Evolutionary conservation across 306 rosid species (phyloP), one percentile per base, ranked within the genome.

Genomic region (Canavalia gladiata): DNA sequence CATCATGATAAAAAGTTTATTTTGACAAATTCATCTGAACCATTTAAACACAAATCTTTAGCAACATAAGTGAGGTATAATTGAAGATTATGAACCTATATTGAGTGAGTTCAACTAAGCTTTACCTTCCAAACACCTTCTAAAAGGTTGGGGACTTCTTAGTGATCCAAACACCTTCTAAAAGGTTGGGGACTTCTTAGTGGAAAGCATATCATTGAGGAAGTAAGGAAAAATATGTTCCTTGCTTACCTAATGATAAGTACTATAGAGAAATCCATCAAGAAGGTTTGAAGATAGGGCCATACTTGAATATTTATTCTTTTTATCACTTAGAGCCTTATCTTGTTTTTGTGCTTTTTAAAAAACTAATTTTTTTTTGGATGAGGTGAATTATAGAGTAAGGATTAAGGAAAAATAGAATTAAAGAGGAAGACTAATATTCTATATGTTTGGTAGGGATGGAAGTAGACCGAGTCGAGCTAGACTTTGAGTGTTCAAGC

Each of bases 201-300:
- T 55, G 29, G 87, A 81, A 35, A 89, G 58, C 52, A 83, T 75
- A 81, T 81, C 90, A 9, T 87, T 31, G 84, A 58, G 39, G 89
- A 84, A 64, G 86, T 79, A 60, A 89, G 70, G 29, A 87, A 7
- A 75, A 89, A 83, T 60, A 84, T 83, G 89, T 85, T 83, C 42
- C 90, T 86, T 39, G 81, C 83, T 81, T 87, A 86, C 52, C 90
- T 89, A 12, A 60, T 78, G 10, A 78, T 6, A 33, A 89, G 37
- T 60, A 85, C 86, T 7, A 87, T 87, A 51, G 85, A 87, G 7
- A 86, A 85, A 75, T 90, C 90, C 87, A 89, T 52, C 60, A 89
- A 65, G 68, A 84, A 77, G 39, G 92, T 85, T 89, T 89, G 81
- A 89, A 87, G 46, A 85, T 75, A 58, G 57, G 55, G 0, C 92